These are phyloP conservation scores for Amniculicola lignicola DNA, from an alignment of 495 filamentous ascomycete genomes.

Conservation along the genomic window DNA sequence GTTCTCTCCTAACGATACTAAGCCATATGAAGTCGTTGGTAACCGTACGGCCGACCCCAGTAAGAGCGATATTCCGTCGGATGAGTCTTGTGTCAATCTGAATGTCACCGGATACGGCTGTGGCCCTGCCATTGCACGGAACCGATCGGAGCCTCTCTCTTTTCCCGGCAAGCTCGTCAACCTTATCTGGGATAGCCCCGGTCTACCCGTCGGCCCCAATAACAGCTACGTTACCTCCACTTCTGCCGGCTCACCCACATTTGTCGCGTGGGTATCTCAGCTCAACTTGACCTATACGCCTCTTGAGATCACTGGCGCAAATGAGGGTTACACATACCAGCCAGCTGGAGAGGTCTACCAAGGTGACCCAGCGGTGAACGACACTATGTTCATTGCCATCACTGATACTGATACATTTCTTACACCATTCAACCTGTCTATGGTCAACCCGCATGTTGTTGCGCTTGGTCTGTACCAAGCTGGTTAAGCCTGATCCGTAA, in stretches of 20 bases:
- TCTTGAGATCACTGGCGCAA: slow-evolving; percentile 53
- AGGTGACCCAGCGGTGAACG: slow-evolving; percentile 69
- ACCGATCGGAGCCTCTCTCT: slow-evolving; percentile 64
- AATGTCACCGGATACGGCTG: slow-evolving; percentile 55
- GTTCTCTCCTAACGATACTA: slow-evolving; percentile 51
- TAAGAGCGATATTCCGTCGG: slow-evolving; percentile 42
- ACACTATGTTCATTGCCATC: slow-evolving; percentile 74
- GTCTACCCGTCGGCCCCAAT: slow-evolving; percentile 71
- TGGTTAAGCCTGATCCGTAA: slow-evolving; percentile 56
- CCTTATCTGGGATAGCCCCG: slow-evolving; percentile 70
- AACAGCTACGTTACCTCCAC: slow-evolving; percentile 71
- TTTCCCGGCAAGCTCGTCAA: slow-evolving; percentile 71
- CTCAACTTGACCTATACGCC: slow-evolving; percentile 80
- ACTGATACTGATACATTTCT: slow-evolving; percentile 66
- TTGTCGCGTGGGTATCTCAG: slow-evolving; percentile 77
- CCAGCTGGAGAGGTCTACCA: slow-evolving; percentile 60
- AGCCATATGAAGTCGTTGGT: slow-evolving; percentile 54
- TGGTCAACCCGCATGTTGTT: slow-evolving; percentile 73
- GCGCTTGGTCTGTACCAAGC: slow-evolving; percentile 77
- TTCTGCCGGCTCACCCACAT: slow-evolving; percentile 57
- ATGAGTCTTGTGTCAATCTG: slow-evolving; percentile 52
- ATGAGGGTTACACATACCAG: slow-evolving; percentile 66
- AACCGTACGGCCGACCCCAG: slow-evolving; percentile 47
- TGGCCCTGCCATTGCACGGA: slow-evolving; percentile 61
- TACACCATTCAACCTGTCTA: slow-evolving; percentile 72